phyloP scores from a whole-genome alignment of 441 rosid species.

The Populus hybrid region DNA sequence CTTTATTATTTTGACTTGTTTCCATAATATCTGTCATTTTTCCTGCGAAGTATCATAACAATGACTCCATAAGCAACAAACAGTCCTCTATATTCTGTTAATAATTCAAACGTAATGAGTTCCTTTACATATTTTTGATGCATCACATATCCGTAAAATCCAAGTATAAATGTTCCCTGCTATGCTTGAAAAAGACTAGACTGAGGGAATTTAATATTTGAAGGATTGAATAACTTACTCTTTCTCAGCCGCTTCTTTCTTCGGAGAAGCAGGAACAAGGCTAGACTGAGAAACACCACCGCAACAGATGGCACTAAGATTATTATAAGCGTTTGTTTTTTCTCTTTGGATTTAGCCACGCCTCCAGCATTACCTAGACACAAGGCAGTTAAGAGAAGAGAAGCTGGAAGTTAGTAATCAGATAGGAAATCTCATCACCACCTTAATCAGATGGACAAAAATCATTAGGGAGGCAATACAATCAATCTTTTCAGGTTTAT shows the following conservation, averaged over 20 bases:
- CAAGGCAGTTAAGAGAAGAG: background rate
- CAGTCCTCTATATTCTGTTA: background rate
- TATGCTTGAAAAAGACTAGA: background rate
- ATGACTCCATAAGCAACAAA: background rate
- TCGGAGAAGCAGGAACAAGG: background rate
- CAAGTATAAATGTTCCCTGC: background rate
- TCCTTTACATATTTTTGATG: too few species aligned
- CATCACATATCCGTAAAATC: background rate
- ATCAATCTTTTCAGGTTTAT: too few species aligned
- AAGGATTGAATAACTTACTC: background rate
- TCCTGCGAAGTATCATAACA: background rate
- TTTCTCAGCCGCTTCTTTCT: background rate
- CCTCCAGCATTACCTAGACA: background rate
- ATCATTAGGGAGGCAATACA: too few species aligned
- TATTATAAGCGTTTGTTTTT: background rate
- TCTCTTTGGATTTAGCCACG: background rate
- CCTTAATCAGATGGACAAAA: background rate
- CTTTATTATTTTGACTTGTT: background rate
- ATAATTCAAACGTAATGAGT: background rate
- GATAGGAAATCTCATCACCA: background rate
- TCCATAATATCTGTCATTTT: background rate
- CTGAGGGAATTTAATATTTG: background rate
- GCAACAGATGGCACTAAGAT: background rate
- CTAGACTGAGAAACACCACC: background rate
- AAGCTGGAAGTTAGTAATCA: background rate